Percentiles rank a stretch among this genome's conserved stretches.
phyloP scores from a whole-genome alignment of 805 yeast genomes.

The Dipodascopsis uninucleata region DNA sequence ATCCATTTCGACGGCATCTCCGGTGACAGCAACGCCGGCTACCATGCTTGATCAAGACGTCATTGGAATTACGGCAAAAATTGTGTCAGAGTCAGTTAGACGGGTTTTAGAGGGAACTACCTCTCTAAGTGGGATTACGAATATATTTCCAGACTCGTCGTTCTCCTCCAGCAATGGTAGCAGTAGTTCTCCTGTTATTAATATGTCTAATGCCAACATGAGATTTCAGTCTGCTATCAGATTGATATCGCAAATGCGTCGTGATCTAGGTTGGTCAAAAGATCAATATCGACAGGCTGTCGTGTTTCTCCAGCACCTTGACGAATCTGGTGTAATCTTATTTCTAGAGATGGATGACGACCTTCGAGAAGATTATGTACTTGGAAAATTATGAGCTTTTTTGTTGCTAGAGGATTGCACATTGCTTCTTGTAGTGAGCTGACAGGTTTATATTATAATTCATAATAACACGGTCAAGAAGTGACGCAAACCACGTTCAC shows the following conservation, averaged over 20 bases:
- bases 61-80: constrained; percentile 6
- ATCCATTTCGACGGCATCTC: no score
- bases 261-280: constrained; percentile 10
- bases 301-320: constrained; percentile 6
- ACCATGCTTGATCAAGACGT: constrained; percentile 8
- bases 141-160: no score
- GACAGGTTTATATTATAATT: no score
- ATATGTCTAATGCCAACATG: constrained; percentile 2
- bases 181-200: neutral
- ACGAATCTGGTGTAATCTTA: constrained; percentile 15
- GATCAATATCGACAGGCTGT: constrained; percentile 16
- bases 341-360: constrained; percentile 25
- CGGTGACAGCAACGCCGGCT: no score
- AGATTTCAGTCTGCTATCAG: constrained; percentile 8
- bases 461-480: no score
- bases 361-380: constrained; percentile 18
- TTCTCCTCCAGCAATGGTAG: constrained; percentile 1
- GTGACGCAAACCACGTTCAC: no score
- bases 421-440: no score
- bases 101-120: constrained; percentile 6
- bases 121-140: no score
- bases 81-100: constrained; percentile 9
- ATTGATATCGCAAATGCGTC: constrained; percentile 19
- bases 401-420: no score
- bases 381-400: no score